phyloP scores from a whole-genome alignment of 768 basidiomycete species.

The Holtermannia corniformis region DNA sequence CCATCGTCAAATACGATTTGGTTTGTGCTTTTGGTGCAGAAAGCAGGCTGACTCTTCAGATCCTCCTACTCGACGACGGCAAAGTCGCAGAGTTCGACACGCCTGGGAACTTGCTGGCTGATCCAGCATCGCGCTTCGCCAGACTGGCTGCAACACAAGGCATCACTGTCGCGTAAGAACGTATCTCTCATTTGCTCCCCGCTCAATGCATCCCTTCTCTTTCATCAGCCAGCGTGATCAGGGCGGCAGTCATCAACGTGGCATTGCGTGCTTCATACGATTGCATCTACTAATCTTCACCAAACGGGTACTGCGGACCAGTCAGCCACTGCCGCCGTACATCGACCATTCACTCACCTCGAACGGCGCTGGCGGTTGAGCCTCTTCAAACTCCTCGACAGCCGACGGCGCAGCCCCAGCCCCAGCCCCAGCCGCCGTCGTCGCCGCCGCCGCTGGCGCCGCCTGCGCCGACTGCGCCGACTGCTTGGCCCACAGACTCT shows the following conservation, averaged over 20 bases:
- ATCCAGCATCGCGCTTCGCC: neutral
- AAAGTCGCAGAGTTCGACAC: neutral
- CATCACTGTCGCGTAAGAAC: neutral
- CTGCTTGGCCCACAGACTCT: constrained; percentile 19
- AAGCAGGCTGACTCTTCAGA: neutral
- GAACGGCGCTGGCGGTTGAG: constrained; percentile 66
- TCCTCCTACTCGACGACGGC: neutral
- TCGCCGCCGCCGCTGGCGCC: constrained; percentile 39
- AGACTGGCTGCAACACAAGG: neutral
- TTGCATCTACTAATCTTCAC: neutral
- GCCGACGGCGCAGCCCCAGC: constrained; percentile 5
- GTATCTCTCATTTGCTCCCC: too few species aligned
- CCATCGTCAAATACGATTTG: too few species aligned
- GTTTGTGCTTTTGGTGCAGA: too few species aligned
- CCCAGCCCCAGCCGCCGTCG: constrained; percentile 31
- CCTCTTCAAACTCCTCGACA: constrained; percentile 50
- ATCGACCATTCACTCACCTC: constrained; percentile 52
- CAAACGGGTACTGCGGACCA: neutral
- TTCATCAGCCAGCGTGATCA: too few species aligned
- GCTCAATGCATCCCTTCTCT: too few species aligned
- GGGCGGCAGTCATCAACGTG: neutral
- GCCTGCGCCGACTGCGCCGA: constrained; percentile 1
- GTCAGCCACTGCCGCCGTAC: neutral
- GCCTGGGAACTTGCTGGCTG: neutral
- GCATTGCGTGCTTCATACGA: neutral